Evolutionary conservation across 2,329 filamentous ascomycete genomes (phyloP).

Genomic region (Leptographium galeiforme): DNA sequence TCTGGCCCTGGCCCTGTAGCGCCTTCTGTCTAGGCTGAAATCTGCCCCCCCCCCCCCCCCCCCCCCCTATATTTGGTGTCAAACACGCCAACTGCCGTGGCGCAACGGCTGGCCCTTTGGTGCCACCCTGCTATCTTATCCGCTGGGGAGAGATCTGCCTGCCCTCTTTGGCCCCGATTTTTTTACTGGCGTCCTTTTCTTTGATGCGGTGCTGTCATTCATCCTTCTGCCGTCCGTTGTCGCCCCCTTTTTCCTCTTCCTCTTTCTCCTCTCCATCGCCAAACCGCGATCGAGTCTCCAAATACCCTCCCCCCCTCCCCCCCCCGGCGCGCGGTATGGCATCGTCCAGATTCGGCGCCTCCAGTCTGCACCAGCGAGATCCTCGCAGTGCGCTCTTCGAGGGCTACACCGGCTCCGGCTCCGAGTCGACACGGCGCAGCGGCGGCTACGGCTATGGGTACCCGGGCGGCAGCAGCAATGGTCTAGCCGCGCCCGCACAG

Average conservation of each 20-base stretch:
- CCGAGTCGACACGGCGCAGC: conserved; percentile 26
- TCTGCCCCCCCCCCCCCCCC: too few relatives aligned
- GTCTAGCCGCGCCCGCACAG: conserved; percentile 19
- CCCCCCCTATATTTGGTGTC: too few relatives aligned
- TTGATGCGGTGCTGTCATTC: not conserved
- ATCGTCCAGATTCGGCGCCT: conserved; percentile 46
- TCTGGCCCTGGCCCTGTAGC: too few relatives aligned
- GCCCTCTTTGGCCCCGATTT: not conserved
- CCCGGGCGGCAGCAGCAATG: conserved; percentile 22
- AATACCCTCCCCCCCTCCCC: too few relatives aligned
- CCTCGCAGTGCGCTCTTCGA: conserved; percentile 62
- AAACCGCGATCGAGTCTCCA: too few relatives aligned
- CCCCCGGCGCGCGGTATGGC: too few relatives aligned
- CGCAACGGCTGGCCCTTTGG: too few relatives aligned
- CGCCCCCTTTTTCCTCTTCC: not conserved
- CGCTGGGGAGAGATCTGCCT: conserved; percentile 1
- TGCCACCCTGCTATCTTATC: not conserved
- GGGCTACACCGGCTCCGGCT: conserved; percentile 49
- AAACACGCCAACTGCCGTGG: too few relatives aligned
- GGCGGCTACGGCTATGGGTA: conserved; percentile 39
- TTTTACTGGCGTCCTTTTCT: not conserved
- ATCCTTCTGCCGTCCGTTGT: not conserved
- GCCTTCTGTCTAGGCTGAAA: too few relatives aligned
- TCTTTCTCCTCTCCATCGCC: not conserved
- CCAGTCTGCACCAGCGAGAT: conserved; percentile 60